Base-by-base conservation (phyloP, 805 yeast genomes). In the Metahyphopichia silvanorum region DNA sequence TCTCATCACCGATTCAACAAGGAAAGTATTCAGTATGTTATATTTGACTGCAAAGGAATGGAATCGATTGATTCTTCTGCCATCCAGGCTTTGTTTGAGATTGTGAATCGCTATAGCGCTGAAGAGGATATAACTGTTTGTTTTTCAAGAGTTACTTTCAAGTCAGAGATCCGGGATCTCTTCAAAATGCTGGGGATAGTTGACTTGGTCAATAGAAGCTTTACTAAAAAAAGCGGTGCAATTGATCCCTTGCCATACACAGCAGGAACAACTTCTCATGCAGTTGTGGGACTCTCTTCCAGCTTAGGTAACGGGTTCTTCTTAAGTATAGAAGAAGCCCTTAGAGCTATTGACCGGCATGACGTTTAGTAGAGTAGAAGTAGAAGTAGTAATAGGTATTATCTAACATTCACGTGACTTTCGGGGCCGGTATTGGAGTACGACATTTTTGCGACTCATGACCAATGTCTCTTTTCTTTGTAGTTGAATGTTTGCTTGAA, bases 1-100 rank as follows among this genome's bases (percentile, higher is more conserved):
- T 57, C 69, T 17, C 53, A 58, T 10, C 63, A 63, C 40, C 13
- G 15, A n/a, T 18, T 18, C 13, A 60, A 66, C 3, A 62, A 66
- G 52, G 31, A 36, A 13, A 41, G 39, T 3, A 69, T 79, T 24
- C 68, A 73, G 37, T 70, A 74, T 38, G 66, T 87, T n/a, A 65
- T 88, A 1, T 74, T 87, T 46, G 95, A 87, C 47, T 57, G 89
- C 41, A 71, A 80, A 35, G 95, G 95, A 2, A 84, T 88, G 94
- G 76, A 84, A 3, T 71, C 71, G 4, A 70, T 87, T 34, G 96
- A 87, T 45, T 76, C 94, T 0, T 73, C 86, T 1, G 95, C 95
- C 0, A 79, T 85, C 0, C 88, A 85, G 43, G 79, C 79, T 3
- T 59, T 88, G 27, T 51, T 56, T 34, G 86, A 79, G 39, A 76